Evolutionary conservation across 164 flowering plant species (phyloP).

Genomic region (Buxus sempervirens): DNA sequence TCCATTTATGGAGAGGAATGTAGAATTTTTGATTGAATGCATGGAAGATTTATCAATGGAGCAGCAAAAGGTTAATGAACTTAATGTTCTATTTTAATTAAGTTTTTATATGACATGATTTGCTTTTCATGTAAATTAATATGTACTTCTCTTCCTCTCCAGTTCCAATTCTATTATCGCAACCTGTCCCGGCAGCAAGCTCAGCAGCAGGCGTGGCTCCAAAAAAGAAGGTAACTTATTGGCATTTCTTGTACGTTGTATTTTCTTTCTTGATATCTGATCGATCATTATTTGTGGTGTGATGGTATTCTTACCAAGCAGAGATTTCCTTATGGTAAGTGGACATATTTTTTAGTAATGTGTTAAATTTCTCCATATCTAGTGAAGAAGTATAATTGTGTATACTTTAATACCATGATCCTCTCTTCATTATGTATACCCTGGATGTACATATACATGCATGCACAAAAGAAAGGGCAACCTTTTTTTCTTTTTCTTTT

Average conservation of each 20-base stretch:
- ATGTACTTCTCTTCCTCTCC: constrained; percentile 17
- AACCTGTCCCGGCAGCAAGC: constrained; percentile 90
- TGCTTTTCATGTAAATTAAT: background rate
- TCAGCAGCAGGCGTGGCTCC: constrained; percentile 98
- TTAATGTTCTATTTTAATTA: constrained; percentile 19
- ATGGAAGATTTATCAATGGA: constrained; percentile 93
- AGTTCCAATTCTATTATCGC: constrained; percentile 90
- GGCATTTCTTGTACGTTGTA: background rate
- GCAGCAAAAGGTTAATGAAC: constrained; percentile 87
- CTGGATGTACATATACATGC: too few relatives aligned
- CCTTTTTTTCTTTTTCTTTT: too few relatives aligned
- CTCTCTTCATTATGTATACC: too few relatives aligned
- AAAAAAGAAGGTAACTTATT: constrained; percentile 73
- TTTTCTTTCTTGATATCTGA: background rate
- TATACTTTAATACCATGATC: too few relatives aligned
- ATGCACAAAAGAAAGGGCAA: too few relatives aligned
- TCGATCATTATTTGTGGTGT: background rate
- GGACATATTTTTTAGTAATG: too few relatives aligned
- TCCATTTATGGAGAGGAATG: constrained; percentile 85
- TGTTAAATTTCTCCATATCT: too few relatives aligned
- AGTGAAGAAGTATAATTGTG: too few relatives aligned
- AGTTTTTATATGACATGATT: background rate
- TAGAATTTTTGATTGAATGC: constrained; percentile 90
- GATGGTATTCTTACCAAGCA: background rate
- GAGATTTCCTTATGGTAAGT: too few relatives aligned